phyloP scores from a whole-genome alignment of 352 stramenopile genomes.

The Globisporangium rhizosaccharum region DNA sequence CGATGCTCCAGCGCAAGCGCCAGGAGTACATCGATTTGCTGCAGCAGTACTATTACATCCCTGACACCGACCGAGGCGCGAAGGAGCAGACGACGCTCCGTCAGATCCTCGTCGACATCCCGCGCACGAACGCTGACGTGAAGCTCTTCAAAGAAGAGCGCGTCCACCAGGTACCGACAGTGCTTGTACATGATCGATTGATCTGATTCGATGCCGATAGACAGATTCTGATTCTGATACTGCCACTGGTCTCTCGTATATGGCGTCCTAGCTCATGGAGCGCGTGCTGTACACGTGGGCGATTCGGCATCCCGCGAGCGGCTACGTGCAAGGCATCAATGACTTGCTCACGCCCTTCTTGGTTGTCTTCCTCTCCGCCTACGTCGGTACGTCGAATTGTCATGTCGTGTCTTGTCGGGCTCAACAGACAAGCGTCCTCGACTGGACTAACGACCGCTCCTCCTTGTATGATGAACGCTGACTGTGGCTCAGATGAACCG shows the following conservation, averaged over 20 bases:
- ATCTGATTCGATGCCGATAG: not conserved
- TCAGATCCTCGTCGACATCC: conserved; percentile 98
- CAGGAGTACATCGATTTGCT: conserved; percentile 95
- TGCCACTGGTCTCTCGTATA: conserved; percentile 5
- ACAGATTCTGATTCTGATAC: not conserved
- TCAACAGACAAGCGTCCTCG: not conserved
- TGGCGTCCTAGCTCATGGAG: conserved; percentile 83
- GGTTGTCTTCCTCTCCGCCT: conserved; percentile 93
- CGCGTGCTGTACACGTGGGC: conserved; percentile 99
- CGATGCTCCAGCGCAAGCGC: conserved; percentile 92
- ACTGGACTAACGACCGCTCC: not conserved
- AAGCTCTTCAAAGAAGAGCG: conserved; percentile 96
- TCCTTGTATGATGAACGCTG: not conserved
- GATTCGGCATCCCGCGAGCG: conserved; percentile 96
- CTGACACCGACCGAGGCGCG: conserved; percentile 89
- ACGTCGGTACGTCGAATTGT: conserved; percentile 37
- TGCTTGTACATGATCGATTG: not conserved
- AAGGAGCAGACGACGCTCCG: conserved; percentile 95
- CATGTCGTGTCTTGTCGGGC: not conserved
- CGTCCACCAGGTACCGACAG: conserved; percentile 67
- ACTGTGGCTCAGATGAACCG: conserved; percentile 43
- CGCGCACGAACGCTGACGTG: conserved; percentile 94
- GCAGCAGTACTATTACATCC: conserved; percentile 96
- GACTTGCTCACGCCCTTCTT: conserved; percentile 98
- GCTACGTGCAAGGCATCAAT: conserved; percentile 99